Conservation (phyloP, 164 flowering plant species). For the Macadamia integrifolia region DNA sequence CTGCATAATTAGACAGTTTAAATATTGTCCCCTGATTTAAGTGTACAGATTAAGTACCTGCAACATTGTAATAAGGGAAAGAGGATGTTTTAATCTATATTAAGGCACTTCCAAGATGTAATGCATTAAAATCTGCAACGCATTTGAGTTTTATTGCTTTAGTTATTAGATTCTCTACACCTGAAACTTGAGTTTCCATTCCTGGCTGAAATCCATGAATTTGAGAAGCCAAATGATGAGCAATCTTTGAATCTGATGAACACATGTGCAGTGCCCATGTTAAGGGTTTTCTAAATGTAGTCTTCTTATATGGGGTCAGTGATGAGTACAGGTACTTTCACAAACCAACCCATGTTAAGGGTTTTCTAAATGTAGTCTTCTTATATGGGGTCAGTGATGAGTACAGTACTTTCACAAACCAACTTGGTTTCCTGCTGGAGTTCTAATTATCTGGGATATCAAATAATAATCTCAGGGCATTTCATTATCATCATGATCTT, state of each 20-base stretch:
- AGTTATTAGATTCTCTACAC: not conserved
- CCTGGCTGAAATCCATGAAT: conserved; percentile 52
- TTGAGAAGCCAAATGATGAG: conserved; percentile 85
- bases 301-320: conserved; percentile 80
- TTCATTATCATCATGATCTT: too few species aligned
- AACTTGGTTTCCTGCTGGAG: too few species aligned
- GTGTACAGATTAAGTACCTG: not conserved
- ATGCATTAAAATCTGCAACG: not conserved
- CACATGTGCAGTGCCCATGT: conserved; percentile 63
- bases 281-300: conserved; percentile 67
- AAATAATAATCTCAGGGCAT: too few species aligned
- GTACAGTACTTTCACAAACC: too few species aligned
- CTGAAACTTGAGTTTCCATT: not conserved
- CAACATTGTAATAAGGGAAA: not conserved
- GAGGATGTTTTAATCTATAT: not conserved
- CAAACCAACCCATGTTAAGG: too few species aligned
- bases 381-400: too few species aligned
- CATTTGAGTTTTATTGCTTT: not conserved
- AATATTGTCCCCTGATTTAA: not conserved
- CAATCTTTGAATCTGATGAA: conserved; percentile 83
- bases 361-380: too few species aligned
- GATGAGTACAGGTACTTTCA: conserved; percentile 76
- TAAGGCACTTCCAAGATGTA: not conserved
- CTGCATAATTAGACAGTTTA: not conserved
- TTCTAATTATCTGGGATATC: too few species aligned